Conservation (phyloP, 2,329 filamentous ascomycete species). For the Aspergillus carbonarius region DNA sequence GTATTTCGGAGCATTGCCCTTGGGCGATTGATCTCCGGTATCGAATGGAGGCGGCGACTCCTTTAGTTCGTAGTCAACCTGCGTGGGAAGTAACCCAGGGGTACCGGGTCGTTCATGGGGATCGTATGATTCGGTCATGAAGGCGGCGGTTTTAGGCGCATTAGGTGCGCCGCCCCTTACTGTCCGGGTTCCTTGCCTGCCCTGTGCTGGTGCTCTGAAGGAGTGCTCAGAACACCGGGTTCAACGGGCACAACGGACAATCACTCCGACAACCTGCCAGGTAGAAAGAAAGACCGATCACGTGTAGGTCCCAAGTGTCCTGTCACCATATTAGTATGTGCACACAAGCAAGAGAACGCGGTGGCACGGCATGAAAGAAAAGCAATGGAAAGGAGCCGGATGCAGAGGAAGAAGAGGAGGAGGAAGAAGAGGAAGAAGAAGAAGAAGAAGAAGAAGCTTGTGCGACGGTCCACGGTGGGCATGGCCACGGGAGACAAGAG, state of each 20-base stretch:
- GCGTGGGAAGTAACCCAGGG: conserved; percentile 34
- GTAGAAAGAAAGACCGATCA: neutral
- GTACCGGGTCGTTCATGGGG: conserved; percentile 41
- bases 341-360: neutral
- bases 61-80: conserved; percentile 32
- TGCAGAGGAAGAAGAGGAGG: neutral
- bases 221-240: neutral
- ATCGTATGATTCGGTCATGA: conserved; percentile 43
- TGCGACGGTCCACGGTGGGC: neutral
- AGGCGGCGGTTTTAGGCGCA: conserved; percentile 30
- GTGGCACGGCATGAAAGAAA: neutral
- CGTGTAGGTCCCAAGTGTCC: neutral
- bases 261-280: neutral
- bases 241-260: neutral
- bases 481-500: neutral
- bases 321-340: conserved; percentile 3
- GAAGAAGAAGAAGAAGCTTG: neutral
- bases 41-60: conserved; percentile 37
- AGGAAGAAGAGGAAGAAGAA: neutral
- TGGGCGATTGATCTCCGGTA: conserved; percentile 18
- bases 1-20: conserved; percentile 23
- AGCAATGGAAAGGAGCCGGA: neutral
- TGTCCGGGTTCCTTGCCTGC: neutral
- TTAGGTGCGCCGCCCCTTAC: conserved; percentile 24
- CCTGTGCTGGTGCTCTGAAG: neutral